Conservation (phyloP, 768 basidiomycete species). For the Sarcodon aspratus region DNA sequence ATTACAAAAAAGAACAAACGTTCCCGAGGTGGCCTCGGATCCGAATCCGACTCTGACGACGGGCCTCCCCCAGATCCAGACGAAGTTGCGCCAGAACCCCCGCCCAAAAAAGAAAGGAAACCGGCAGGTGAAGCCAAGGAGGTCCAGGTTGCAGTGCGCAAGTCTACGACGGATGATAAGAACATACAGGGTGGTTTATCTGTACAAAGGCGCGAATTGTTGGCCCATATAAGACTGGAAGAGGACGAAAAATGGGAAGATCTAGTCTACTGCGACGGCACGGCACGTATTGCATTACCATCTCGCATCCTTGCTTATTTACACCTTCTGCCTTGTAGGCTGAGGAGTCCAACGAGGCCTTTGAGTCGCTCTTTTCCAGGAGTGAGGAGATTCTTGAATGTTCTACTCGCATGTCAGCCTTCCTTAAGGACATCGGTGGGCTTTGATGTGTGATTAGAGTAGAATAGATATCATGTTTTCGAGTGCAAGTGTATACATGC, state of each 20-base stretch:
- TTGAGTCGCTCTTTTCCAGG: slow-evolving; percentile 56
- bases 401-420: neutral
- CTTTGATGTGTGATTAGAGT: slow-evolving; percentile 21
- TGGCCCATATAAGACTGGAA: slow-evolving; percentile 59
- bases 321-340: slow-evolving; percentile 29
- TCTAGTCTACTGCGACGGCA: slow-evolving; percentile 51
- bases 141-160: slow-evolving; percentile 67
- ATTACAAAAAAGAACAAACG: slow-evolving; percentile 53
- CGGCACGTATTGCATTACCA: slow-evolving; percentile 31
- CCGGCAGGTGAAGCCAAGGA: slow-evolving; percentile 51
- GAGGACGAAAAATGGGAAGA: slow-evolving; percentile 72
- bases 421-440: slow-evolving; percentile 30
- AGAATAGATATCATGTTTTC: neutral
- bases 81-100: slow-evolving; percentile 38
- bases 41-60: slow-evolving; percentile 68
- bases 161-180: slow-evolving; percentile 46
- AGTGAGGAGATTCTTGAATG: slow-evolving; percentile 20
- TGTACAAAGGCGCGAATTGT: slow-evolving; percentile 62
- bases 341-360: slow-evolving; percentile 39
- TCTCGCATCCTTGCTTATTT: neutral
- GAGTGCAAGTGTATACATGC: neutral
- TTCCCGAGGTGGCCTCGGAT: slow-evolving; percentile 30
- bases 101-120: slow-evolving; percentile 49
- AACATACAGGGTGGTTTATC: slow-evolving; percentile 56
- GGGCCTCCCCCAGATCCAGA: slow-evolving; percentile 76